A percentile compares a stretch with the other conserved stretches of the same genome.
These are phyloP conservation scores for Colletotrichum spaethianum DNA, from an alignment of 2,329 filamentous ascomycete genomes.

Conservation along the genomic window DNA sequence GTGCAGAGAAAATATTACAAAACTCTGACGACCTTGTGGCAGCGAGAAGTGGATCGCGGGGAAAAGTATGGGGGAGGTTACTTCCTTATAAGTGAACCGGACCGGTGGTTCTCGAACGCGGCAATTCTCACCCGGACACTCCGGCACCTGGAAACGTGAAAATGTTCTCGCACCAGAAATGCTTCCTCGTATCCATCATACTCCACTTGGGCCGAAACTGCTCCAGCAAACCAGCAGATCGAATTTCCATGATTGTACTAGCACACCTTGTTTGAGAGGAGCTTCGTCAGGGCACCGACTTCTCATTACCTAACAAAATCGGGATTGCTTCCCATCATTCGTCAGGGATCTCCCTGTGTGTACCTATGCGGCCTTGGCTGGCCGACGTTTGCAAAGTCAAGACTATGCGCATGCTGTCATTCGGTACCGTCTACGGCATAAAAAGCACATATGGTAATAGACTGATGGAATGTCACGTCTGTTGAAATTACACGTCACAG, in stretches of 20 bases:
- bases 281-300: constrained; percentile 11
- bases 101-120: constrained; percentile 32
- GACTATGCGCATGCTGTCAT: constrained; percentile 18
- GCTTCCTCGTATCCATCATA: constrained; percentile 35
- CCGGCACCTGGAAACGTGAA: constrained; percentile 12
- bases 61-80: constrained; percentile 34
- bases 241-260: constrained; percentile 30
- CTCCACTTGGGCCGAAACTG: constrained; percentile 39
- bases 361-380: constrained; percentile 19
- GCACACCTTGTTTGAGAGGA: constrained; percentile 13
- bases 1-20: constrained; percentile 1
- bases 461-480: not conserved
- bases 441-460: not conserved
- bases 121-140: constrained; percentile 22
- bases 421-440: not conserved
- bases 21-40: constrained; percentile 10
- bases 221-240: constrained; percentile 35
- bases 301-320: constrained; percentile 38
- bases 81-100: constrained; percentile 39
- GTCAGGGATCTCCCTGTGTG: constrained; percentile 27
- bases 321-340: constrained; percentile 25
- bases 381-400: constrained; percentile 8
- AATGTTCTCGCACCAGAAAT: constrained; percentile 15
- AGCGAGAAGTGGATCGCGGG: constrained; percentile 33
- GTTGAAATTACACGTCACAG: constrained; percentile 9